A percentile compares a stretch with the other conserved stretches of the same genome.
Evolutionary conservation across 805 yeast genomes (phyloP).

Genomic region (Candida coquimbonensis): DNA sequence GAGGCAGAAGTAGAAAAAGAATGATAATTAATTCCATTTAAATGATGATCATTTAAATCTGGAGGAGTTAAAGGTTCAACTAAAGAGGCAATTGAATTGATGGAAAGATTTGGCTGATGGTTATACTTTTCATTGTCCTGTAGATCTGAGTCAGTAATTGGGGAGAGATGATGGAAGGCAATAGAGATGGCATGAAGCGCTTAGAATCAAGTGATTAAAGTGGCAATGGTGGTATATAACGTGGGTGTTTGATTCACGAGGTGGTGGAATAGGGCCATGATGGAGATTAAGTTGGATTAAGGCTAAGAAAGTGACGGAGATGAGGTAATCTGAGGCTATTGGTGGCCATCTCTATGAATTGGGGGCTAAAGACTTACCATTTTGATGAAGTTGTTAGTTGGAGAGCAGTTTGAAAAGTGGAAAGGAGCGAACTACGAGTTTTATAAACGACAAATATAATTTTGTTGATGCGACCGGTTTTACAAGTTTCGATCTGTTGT

Average conservation of each 20-base stretch:
- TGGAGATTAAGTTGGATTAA: neutral
- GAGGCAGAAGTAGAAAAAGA: constrained; percentile 1
- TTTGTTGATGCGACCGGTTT: neutral
- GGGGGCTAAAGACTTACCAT: neutral
- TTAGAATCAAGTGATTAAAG: neutral
- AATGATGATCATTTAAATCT: constrained; percentile 21
- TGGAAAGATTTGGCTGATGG: constrained; percentile 21
- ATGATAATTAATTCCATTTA: constrained; percentile 10
- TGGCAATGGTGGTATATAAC: no score
- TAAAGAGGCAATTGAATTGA: constrained; percentile 36
- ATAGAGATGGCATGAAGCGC: neutral
- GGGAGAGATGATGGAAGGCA: neutral
- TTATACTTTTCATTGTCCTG: constrained; percentile 8
- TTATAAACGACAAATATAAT: neutral
- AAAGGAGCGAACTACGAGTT: neutral
- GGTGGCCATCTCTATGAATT: neutral
- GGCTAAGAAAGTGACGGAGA: neutral
- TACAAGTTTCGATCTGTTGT: neutral
- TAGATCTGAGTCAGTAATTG: neutral
- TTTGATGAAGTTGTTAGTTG: neutral
- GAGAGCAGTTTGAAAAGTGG: neutral
- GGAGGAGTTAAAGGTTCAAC: constrained; percentile 51
- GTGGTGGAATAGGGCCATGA: neutral
- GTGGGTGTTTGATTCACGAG: no score
- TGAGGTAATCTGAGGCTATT: neutral